Evolutionary conservation across 2,329 filamentous ascomycete genomes (phyloP).

Genomic region (Fusarium virguliforme): DNA sequence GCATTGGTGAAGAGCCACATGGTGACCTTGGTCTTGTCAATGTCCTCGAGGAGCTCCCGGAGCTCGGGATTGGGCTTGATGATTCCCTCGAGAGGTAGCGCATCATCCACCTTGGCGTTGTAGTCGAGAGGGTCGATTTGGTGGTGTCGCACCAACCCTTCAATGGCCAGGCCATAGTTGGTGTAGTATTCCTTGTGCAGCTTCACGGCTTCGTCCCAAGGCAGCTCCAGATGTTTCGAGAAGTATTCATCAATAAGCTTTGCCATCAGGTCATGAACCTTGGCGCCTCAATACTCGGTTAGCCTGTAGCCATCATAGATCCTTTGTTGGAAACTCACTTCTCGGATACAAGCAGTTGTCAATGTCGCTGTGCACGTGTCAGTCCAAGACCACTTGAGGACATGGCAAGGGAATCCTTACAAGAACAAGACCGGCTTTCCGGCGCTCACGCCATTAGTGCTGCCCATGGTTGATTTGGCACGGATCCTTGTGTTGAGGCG

Average conservation of each 20-base stretch:
- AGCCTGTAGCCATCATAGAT: slow-evolving; percentile 21
- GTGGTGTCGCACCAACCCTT: slow-evolving; percentile 93
- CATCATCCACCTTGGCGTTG: slow-evolving; percentile 95
- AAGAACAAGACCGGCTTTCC: slow-evolving; percentile 63
- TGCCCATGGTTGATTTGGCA: slow-evolving; percentile 50
- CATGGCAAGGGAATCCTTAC: slow-evolving; percentile 48
- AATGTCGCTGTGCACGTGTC: slow-evolving; percentile 81
- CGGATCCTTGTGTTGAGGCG: slow-evolving; percentile 24
- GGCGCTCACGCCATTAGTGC: slow-evolving; percentile 55
- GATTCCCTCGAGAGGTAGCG: slow-evolving; percentile 87
- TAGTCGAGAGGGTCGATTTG: slow-evolving; percentile 96
- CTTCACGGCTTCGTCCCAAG: slow-evolving; percentile 83
- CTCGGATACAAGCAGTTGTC: slow-evolving; percentile 97
- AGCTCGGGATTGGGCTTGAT: slow-evolving; percentile 85
- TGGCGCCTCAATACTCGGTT: slow-evolving; percentile 68
- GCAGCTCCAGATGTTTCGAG: slow-evolving; percentile 79
- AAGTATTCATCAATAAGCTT: slow-evolving; percentile 81
- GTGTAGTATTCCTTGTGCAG: slow-evolving; percentile 95
- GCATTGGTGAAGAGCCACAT: slow-evolving; percentile 98
- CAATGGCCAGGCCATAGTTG: slow-evolving; percentile 96
- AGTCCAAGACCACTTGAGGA: slow-evolving; percentile 13
- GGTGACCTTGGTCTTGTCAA: slow-evolving; percentile 87
- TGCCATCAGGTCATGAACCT: slow-evolving; percentile 91
- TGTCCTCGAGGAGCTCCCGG: slow-evolving; percentile 82
- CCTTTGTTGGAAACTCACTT: slow-evolving; percentile 68